phyloP scores from a whole-genome alignment of 306 rosid genomes.

The Vachellia pachyceras region DNA sequence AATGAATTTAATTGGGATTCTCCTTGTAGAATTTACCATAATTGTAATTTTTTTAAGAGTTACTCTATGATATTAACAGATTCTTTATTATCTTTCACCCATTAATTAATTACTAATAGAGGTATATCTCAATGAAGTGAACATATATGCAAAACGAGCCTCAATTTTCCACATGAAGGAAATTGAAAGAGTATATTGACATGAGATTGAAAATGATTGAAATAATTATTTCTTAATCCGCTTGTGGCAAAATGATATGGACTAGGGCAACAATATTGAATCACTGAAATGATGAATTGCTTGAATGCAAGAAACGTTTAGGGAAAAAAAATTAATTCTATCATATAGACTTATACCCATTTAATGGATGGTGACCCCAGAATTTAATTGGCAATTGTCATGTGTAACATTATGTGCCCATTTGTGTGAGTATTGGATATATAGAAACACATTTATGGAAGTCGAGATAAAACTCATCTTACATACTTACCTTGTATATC shows the following conservation, averaged over 20 bases:
- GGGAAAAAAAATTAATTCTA: not conserved
- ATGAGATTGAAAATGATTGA: not conserved
- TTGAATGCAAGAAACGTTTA: not conserved
- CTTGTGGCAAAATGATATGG: not conserved
- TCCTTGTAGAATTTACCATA: not conserved
- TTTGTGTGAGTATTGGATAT: too few relatives aligned
- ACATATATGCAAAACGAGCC: not conserved
- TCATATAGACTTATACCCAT: not conserved
- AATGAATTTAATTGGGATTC: too few relatives aligned
- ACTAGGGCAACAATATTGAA: not conserved
- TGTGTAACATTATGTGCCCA: too few relatives aligned
- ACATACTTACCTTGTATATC: too few relatives aligned
- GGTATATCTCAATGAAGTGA: not conserved
- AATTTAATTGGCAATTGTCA: not conserved
- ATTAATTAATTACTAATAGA: not conserved
- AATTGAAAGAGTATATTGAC: not conserved
- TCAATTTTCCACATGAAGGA: not conserved
- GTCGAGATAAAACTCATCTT: too few relatives aligned
- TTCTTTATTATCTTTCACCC: not conserved
- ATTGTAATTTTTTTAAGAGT: not conserved
- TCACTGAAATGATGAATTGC: not conserved
- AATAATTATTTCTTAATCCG: not conserved
- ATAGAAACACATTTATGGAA: too few relatives aligned
- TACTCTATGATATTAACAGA: too few relatives aligned
- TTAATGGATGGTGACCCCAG: not conserved